A percentile compares a stretch with the other conserved stretches of the same genome.
These are phyloP conservation scores for Magnolia officinalis DNA, from an alignment of 164 flowering plant species.

Conservation along the genomic window DNA sequence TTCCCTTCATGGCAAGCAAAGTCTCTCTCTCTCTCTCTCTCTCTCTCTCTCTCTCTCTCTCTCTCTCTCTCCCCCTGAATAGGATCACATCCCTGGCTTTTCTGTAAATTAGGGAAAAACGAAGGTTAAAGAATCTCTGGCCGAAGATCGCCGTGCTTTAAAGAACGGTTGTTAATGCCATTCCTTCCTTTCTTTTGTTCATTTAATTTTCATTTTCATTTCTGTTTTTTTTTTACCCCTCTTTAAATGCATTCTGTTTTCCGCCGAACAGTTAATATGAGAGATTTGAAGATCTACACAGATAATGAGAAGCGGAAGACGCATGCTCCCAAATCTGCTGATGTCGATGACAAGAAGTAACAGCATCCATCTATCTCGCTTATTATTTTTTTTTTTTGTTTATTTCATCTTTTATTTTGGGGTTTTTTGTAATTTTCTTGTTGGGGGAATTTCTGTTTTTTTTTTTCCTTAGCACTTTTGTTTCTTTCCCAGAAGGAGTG, in stretches of 20 bases:
- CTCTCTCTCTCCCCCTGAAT: neutral
- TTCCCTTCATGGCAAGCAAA: no score
- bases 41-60: no score
- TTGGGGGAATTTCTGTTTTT: neutral
- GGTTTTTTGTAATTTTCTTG: neutral
- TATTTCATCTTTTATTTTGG: neutral
- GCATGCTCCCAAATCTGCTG: constrained; percentile 8
- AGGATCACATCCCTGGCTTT: neutral
- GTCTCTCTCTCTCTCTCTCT: neutral
- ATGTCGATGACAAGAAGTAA: constrained; percentile 15
- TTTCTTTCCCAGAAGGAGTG: constrained; percentile 5
- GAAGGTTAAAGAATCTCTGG: constrained; percentile 3
- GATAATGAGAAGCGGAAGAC: constrained; percentile 25
- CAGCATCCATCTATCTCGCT: neutral
- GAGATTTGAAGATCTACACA: constrained; percentile 40
- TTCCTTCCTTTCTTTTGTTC: neutral
- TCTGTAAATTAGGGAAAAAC: constrained; percentile 20
- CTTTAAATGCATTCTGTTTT: neutral
- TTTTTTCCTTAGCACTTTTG: neutral
- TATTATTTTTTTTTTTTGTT: neutral
- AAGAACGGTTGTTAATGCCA: constrained; percentile 12
- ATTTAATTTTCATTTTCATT: neutral
- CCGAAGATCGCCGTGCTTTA: constrained; percentile 9
- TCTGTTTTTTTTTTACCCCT: neutral
- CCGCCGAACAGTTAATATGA: constrained; percentile 19